Evolutionary conservation across 2,329 filamentous ascomycete species (phyloP).

Genomic region (Xylogone sp.): DNA sequence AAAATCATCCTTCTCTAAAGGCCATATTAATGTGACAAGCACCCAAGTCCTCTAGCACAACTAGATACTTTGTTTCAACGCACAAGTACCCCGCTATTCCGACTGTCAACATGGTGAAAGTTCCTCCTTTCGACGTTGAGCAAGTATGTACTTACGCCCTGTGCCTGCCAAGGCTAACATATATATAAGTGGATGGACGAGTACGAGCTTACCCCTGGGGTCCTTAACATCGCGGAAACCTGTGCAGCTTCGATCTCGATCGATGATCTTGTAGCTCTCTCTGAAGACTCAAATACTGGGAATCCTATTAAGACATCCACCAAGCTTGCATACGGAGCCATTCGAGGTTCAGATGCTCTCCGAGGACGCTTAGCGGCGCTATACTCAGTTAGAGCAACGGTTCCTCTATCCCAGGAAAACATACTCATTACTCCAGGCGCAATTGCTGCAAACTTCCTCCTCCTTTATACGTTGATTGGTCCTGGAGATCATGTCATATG

Average conservation of each 20-base stretch:
- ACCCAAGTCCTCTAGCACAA: too few species aligned
- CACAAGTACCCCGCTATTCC: too few species aligned
- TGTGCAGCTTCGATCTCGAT: constrained; percentile 73
- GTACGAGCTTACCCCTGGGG: constrained; percentile 51
- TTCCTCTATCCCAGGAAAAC: constrained; percentile 51
- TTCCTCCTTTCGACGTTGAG: constrained; percentile 68
- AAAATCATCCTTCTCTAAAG: too few species aligned
- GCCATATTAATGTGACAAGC: too few species aligned
- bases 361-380: constrained; percentile 61
- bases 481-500: constrained; percentile 81
- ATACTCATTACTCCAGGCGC: constrained; percentile 77
- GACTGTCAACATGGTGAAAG: constrained; percentile 34
- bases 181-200: constrained; percentile 56
- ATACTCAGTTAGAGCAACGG: constrained; percentile 53
- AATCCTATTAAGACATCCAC: constrained; percentile 47
- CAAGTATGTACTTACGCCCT: constrained; percentile 42
- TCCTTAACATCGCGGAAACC: constrained; percentile 74
- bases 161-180: neutral
- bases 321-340: constrained; percentile 69
- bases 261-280: constrained; percentile 59
- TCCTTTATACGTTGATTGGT: constrained; percentile 67
- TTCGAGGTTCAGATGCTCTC: constrained; percentile 62
- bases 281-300: constrained; percentile 44
- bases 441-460: constrained; percentile 80
- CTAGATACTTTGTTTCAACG: too few species aligned